Base-by-base conservation (phyloP, 305 asterid genomes). In the Rubia balearica region DNA sequence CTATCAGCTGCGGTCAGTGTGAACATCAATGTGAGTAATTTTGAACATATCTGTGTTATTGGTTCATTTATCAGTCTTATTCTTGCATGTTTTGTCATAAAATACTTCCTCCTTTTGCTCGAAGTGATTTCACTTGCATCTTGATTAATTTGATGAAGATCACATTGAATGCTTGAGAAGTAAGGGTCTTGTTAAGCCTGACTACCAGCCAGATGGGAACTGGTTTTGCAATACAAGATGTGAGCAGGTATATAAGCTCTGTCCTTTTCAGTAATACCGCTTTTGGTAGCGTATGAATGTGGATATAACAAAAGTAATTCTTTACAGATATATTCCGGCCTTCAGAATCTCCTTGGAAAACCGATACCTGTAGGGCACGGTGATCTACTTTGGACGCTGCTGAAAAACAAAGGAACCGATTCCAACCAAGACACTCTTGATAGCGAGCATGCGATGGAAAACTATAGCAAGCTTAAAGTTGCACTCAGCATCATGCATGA, bases 401-500 rank as follows among this genome's bases (percentile, higher is more conserved):
- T 88, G 83, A 92, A 86, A 76, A 65, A 81, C 80, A 67, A 46
- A 74, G 81, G 80, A 71, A 43, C 85, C 57, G 78, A 82, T 74
- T 48, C 56, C 68, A 73, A 76, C 73, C 69, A 36, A 14, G 79
- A 71, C 57, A 78, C 77, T 69, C 68, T 73, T 48, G 79, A 82
- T 67, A 81, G 76, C 0, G 96, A 84, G 72, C 53, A 63, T 68
- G 59, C 63, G 69, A 66, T 79, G 68, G 88, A 88, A 83, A 74
- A 51, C 61, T 85, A 79, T 77, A 79, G 88, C 85, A 90, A 86
- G 85, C 92, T 95, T 56, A 85, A 80, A 71, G 82, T 85, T 73
- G 98, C 98, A 64, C 86, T 95, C 43, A 48, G 75, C 66, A 96
- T 95, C 76, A 87, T 95, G 88, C 97, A 95, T 59, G 98, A 92